Evolutionary conservation across 306 rosid genomes (phyloP), one percentile per base, ranked within the genome.

Genomic region (Vigna nakashimae): DNA sequence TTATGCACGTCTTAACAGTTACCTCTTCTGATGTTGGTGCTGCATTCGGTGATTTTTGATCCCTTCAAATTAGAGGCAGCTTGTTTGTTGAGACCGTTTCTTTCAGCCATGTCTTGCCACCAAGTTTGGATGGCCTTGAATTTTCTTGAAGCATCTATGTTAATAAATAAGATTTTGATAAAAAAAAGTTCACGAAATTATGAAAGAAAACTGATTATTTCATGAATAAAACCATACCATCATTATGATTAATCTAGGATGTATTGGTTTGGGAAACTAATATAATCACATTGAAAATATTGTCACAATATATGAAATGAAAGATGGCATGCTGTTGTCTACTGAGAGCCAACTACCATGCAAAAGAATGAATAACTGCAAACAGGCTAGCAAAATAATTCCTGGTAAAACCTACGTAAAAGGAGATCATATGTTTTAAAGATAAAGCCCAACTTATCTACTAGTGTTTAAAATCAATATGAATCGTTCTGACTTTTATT

Each of bases 31-130:
- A 71, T 45, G 48, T 56, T 42, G 32, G 64, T 69, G 74, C 22
- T 60, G 66, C 81, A 73, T 58, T 84, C 74, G 45, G 62, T 46
- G 36, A 79, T 67, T 24, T 70, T 72, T 6, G 87, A 56, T 52
- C 50, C 62, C 65, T 53, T 74, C 82, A 79, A 42, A 79, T 53
- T 76, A 66, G 89, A 68, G 69, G 80, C 64, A 73, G 55, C 77
- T 62, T 84, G 84, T 75, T 87, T 83, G 65, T 63, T 56, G 77
- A 76, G 81, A 66, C 46, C 28, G 83, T 89, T 91, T 83, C 75
- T 84, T 69, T 89, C 94, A 28, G 93, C 88, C 98, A 92, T 94
- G 76, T 84, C 89, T 85, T 79, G 86, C 98, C 98, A 94, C 98
- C 97, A 94, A 85, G 97, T 81, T 79, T 90, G 97, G 85, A 92